A percentile compares a stretch with the other conserved stretches of the same genome.
phyloP scores from a whole-genome alignment of 805 yeast genomes.

The Candida coleopterorum region DNA sequence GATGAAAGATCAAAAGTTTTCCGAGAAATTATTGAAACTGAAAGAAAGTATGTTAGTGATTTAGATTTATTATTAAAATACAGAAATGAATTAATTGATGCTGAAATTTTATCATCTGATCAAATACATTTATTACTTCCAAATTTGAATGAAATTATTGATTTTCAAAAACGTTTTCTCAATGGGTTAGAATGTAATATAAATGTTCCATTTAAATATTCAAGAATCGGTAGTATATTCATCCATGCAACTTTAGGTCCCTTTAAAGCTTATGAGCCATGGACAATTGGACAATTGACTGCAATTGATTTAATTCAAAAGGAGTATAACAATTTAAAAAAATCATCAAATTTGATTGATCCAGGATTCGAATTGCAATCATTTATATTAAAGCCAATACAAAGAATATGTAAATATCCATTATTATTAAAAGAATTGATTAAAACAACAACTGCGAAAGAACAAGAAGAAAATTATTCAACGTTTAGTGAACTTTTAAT shows the following conservation, averaged over 20 bases:
- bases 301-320: slow-evolving; percentile 76
- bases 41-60: slow-evolving; percentile 89
- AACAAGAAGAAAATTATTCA: slow-evolving; percentile 11
- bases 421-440: slow-evolving; percentile 70
- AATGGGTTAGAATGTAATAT: slow-evolving; percentile 88
- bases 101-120: slow-evolving; percentile 71
- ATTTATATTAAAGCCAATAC: slow-evolving; percentile 89
- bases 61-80: slow-evolving; percentile 69
- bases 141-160: slow-evolving; percentile 74
- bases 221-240: slow-evolving; percentile 85
- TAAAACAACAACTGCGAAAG: slow-evolving; percentile 39
- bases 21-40: slow-evolving; percentile 81
- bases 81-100: slow-evolving; percentile 59
- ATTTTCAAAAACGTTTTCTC: slow-evolving; percentile 85
- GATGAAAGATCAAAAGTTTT: slow-evolving; percentile 75
- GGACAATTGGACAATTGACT: slow-evolving; percentile 86
- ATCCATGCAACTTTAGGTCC: slow-evolving; percentile 75
- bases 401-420: slow-evolving; percentile 94
- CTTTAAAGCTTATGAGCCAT: slow-evolving; percentile 86
- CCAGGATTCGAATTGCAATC: slow-evolving; percentile 88
- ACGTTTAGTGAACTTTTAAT: slow-evolving; percentile 59
- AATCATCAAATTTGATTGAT: slow-evolving; percentile 58
- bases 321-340: slow-evolving; percentile 53
- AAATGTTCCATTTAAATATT: slow-evolving; percentile 64
- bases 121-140: slow-evolving; percentile 82